Percentiles rank a stretch among this genome's conserved stretches.
phyloP scores from a whole-genome alignment of 108 stramenopile genomes.

The Skeletonema menzelii region DNA sequence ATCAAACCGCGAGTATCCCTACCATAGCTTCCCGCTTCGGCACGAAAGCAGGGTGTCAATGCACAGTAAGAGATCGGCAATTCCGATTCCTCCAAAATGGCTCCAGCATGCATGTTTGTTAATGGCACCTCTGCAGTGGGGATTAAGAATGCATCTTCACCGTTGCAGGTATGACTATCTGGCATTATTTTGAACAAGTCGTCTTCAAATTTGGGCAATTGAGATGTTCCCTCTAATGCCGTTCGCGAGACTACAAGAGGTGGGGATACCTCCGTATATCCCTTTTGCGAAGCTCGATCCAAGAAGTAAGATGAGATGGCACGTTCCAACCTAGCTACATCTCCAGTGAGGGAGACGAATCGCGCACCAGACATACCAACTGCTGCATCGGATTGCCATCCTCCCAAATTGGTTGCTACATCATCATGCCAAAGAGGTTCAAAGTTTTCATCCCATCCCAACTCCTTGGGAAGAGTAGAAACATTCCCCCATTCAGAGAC shows the following conservation, averaged over 20 bases:
- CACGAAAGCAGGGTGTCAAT: constrained; percentile 96
- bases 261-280: constrained; percentile 91
- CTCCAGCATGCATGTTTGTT: constrained; percentile 89
- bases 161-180: constrained; percentile 89
- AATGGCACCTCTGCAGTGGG: constrained; percentile 97
- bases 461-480: constrained; percentile 55
- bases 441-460: constrained; percentile 80
- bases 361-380: constrained; percentile 92
- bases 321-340: constrained; percentile 91
- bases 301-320: constrained; percentile 92
- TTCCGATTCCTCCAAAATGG: constrained; percentile 85
- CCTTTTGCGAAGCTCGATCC: constrained; percentile 74
- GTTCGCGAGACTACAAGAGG: constrained; percentile 88
- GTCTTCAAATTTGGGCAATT: constrained; percentile 96
- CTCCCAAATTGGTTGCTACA: constrained; percentile 80
- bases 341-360: constrained; percentile 88
- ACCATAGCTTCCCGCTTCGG: constrained; percentile 97
- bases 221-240: constrained; percentile 93
- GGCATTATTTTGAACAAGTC: constrained; percentile 90
- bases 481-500: constrained; percentile 87
- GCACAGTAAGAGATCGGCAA: constrained; percentile 90
- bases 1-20: constrained; percentile 95
- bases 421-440: constrained; percentile 96
- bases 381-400: constrained; percentile 86
- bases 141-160: constrained; percentile 96